Evolutionary conservation across 1,139 yeast species (phyloP), one percentile per base, ranked within the genome.

Genomic region (Geotrichum carabidarum): DNA sequence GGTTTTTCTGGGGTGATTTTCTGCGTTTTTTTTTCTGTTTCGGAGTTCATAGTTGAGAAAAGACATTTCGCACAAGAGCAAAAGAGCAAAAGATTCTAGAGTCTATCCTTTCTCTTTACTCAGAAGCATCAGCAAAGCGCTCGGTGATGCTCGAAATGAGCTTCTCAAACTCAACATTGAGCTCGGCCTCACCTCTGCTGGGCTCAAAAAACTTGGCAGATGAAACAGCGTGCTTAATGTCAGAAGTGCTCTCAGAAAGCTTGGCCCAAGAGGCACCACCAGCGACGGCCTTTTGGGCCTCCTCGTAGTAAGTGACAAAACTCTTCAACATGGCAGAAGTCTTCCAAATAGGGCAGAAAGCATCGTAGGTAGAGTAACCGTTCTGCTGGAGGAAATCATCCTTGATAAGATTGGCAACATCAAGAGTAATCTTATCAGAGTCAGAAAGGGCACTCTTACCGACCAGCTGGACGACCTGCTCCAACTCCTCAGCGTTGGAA

Each of bases 311-410:
- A 44, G 90, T 74, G 60, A 90, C 83, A 67, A 93, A 93, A 22
- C 93, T 85, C 74, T 87, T 89, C 97, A 93, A 90, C 99, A 93
- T 93, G 71, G 89, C 95, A 66, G 82, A 86, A 56, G 99, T 93
- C 80, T 93, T 93, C 99, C 99, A 93, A 68, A 93, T 87, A 65
- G 99, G 99, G 77, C 99, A 93, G 85, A 90, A 93, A 51, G 95
- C 96, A 75, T 93, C 99, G 71, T 94, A 93, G 53, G 95, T 78
- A 44, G 98, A 93, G 76, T 94, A 93, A 76, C 99, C 99, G 73
- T 93, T 93, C 78, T 93, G 99, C 78, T 93, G 99, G 71, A 93
- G 80, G 83, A 93, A 93, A 75, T 93, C 99, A 75, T 93, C 99
- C 76, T 93, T 93, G 73, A 93, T 83, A 72, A 93, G 81, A 44